Percentiles rank a stretch among this genome's conserved stretches.
These are phyloP conservation scores for Phytophthora colocasiae DNA, from an alignment of 352 stramenopile genomes.

Conservation along the genomic window DNA sequence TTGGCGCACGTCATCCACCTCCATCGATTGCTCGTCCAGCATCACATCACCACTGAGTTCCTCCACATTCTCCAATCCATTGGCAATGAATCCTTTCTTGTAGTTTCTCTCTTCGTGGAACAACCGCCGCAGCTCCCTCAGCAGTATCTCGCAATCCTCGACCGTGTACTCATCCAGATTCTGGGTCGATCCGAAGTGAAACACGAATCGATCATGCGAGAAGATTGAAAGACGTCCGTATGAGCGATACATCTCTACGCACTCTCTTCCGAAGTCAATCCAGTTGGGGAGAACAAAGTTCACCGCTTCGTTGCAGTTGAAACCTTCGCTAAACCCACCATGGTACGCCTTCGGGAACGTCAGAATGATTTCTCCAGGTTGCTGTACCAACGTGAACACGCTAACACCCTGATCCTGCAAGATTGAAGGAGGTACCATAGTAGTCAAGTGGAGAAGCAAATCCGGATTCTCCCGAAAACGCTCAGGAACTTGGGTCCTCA, in stretches of 20 bases:
- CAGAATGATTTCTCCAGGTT: constrained; percentile 96
- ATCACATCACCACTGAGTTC: constrained; percentile 71
- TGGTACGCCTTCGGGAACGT: constrained; percentile 98
- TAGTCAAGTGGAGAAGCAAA: constrained; percentile 78
- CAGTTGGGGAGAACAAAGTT: constrained; percentile 90
- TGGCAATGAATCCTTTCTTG: constrained; percentile 55
- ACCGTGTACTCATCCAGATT: constrained; percentile 69
- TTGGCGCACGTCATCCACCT: constrained; percentile 71
- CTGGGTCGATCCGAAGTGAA: constrained; percentile 74
- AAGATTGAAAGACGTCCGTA: constrained; percentile 78
- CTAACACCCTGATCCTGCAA: constrained; percentile 53
- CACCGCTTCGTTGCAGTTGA: constrained; percentile 92
- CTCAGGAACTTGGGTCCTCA: constrained; percentile 62
- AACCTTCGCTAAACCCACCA: constrained; percentile 96
- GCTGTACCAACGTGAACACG: constrained; percentile 73
- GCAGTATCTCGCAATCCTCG: constrained; percentile 69
- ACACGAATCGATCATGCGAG: constrained; percentile 85
- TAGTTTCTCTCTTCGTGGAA: constrained; percentile 76
- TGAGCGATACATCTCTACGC: constrained; percentile 71
- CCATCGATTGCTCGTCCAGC: constrained; percentile 79
- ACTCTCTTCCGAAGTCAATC: constrained; percentile 83
- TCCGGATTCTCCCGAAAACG: constrained; percentile 70
- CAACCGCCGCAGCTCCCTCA: constrained; percentile 68
- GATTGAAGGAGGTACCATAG: constrained; percentile 69
- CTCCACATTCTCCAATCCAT: constrained; percentile 61